Evolutionary conservation across 2,329 filamentous ascomycete genomes (phyloP), one percentile per base, ranked within the genome.

Genomic region (Microdochium trichocladiopsis): DNA sequence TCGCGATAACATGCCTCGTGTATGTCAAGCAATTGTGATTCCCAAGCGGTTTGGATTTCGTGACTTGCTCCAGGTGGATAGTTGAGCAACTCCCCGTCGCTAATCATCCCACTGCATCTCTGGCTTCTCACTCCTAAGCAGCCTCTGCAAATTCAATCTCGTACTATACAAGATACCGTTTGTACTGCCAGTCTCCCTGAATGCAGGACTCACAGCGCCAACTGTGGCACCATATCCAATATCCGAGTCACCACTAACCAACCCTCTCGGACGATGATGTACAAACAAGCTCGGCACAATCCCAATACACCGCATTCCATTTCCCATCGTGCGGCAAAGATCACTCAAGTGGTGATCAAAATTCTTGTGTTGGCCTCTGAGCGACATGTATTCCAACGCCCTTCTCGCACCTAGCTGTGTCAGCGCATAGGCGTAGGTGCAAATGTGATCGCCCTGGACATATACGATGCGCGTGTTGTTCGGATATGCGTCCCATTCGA

Each of bases 341-440:
- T 41, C n/a, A 41, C n/a, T 41, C 36, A 41, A 12, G 36, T 41
- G 36, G 36, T 18, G n/a, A 41, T 41, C 36, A 16, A 41, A 41
- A 16, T 41, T 41, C 36, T 41, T 41, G 36, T 41, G 36, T 16
- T 41, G 36, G n/a, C 36, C 36, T 41, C 36, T 41, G 18, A 71
- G 55, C 16, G 59, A 63, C 49, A 72, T 59, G 50, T 70, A 61
- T 52, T 64, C 66, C 4, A 71, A 59, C 5, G 69, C 59, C 47
- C 64, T 62, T 18, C 62, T 59, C 11, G 69, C 69, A 1, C 66
- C 66, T n/a, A 58, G 52, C 45, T 65, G 64, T 14, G 66, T 64
- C 37, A 71, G 53, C 12, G 61, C 69, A 48, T 70, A 70, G 14
- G 65, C 69, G 49, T 72, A 66, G 3, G 67, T 67, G 60, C 71